Percentiles rank a stretch among this genome's conserved stretches.
These are phyloP conservation scores for Pythium brassicae DNA, from an alignment of 352 stramenopile species.

Conservation along the genomic window DNA sequence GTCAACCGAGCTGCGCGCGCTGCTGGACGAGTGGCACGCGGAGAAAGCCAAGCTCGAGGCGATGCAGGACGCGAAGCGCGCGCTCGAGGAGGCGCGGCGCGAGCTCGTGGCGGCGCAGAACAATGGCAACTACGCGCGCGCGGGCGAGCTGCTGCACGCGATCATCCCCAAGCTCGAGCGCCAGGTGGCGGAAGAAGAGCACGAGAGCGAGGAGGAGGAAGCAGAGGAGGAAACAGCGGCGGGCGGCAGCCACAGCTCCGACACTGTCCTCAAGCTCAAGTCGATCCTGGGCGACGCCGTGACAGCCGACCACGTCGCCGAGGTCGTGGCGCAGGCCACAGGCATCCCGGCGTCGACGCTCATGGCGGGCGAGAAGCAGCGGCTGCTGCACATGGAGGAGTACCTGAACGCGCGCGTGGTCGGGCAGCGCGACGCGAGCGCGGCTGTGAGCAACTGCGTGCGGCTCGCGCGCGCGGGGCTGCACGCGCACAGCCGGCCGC, in stretches of 20 bases:
- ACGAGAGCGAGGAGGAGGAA: conserved; percentile 32
- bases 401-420: conserved; percentile 91
- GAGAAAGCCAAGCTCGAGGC: conserved; percentile 93
- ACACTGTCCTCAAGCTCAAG: conserved; percentile 15
- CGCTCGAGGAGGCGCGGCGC: conserved; percentile 66
- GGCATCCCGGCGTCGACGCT: conserved; percentile 95
- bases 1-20: conserved; percentile 86
- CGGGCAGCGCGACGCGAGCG: conserved; percentile 92
- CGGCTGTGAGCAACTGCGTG: conserved; percentile 90
- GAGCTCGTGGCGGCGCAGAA: conserved; percentile 76
- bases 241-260: too few relatives aligned
- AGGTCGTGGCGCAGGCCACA: conserved; percentile 86
- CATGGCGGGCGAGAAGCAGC: conserved; percentile 92
- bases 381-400: conserved; percentile 78
- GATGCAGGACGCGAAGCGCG: conserved; percentile 51
- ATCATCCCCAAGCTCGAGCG: conserved; percentile 73
- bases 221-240: too few relatives aligned
- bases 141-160: conserved; percentile 77
- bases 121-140: conserved; percentile 66
- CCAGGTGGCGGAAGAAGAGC: conserved; percentile 53
- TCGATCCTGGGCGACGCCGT: conserved; percentile 88
- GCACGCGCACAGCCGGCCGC: conserved; percentile 80
- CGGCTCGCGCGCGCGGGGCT: conserved; percentile 91
- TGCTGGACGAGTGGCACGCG: conserved; percentile 88
- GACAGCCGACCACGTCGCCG: conserved; percentile 91